Evolutionary conservation across 2,329 filamentous ascomycete genomes (phyloP).

Genomic region (Fusarium hostae): DNA sequence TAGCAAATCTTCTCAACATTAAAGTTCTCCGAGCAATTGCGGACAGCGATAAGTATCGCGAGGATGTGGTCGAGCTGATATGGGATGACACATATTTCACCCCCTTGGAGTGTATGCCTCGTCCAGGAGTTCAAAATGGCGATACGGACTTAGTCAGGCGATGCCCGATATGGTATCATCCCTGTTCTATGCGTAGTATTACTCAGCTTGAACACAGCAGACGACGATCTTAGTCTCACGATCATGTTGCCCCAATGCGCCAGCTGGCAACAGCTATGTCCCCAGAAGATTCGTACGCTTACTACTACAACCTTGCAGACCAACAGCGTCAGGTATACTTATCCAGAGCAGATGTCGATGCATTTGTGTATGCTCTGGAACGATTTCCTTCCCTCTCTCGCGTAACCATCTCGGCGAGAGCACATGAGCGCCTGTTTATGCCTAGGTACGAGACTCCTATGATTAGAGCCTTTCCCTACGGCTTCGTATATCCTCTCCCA

Average conservation of each 20-base stretch:
- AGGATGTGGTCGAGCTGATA: conserved; percentile 51
- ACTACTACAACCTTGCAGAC: conserved; percentile 48
- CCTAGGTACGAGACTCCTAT: conserved; percentile 56
- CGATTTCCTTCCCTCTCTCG: conserved; percentile 50
- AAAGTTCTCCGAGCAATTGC: conserved; percentile 51
- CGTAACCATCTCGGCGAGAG: conserved; percentile 54
- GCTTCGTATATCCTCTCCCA: conserved; percentile 53
- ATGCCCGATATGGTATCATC: not conserved
- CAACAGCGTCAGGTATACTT: conserved; percentile 48
- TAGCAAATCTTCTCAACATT: conserved; percentile 53
- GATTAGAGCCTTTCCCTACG: conserved; percentile 52
- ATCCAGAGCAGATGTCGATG: conserved; percentile 44
- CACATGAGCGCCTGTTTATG: conserved; percentile 50
- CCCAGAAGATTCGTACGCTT: conserved; percentile 27
- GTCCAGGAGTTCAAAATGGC: not conserved
- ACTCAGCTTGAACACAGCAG: not conserved
- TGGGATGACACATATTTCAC: conserved; percentile 50
- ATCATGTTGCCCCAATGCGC: not conserved
- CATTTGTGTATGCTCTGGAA: conserved; percentile 48
- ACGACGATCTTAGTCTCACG: not conserved
- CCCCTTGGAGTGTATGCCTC: not conserved
- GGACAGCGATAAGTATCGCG: conserved; percentile 48
- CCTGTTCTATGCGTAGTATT: not conserved
- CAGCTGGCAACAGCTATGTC: not conserved
- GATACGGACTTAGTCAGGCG: not conserved